Conservation (phyloP, 2,329 filamentous ascomycete species). For the Chrysoporthe puriensis region DNA sequence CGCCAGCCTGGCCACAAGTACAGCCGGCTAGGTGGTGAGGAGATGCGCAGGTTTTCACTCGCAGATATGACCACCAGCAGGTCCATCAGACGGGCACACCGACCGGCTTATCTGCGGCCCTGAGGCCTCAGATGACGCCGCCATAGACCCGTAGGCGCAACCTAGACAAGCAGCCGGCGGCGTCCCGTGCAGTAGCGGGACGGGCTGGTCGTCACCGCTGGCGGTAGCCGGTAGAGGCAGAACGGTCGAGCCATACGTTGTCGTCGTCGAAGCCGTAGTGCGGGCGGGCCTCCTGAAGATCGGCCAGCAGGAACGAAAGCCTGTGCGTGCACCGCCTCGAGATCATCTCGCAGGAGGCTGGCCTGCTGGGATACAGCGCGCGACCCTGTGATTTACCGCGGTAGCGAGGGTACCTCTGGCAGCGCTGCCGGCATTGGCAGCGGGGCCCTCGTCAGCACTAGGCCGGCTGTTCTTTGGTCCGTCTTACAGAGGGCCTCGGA, state of each 20-base stretch:
- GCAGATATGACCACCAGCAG: not conserved
- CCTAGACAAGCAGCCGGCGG: not conserved
- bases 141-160: not conserved
- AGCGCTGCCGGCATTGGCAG: not conserved
- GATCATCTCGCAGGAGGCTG: no score
- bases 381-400: no score
- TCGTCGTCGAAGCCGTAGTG: not conserved
- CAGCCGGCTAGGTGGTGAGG: no score
- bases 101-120: conserved; percentile 2
- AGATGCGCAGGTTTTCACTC: not conserved
- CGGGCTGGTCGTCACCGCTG: not conserved
- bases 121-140: not conserved
- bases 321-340: not conserved
- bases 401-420: no score
- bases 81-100: not conserved
- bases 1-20: no score
- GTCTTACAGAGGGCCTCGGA: conserved; percentile 3
- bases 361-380: no score
- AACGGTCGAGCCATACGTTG: not conserved
- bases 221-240: not conserved
- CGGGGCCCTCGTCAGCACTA: not conserved
- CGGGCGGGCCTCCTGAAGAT: no score
- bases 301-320: not conserved
- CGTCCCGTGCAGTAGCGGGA: not conserved
- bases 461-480: conserved; percentile 17